Evolutionary conservation across 805 yeast species (phyloP), one percentile per base, ranked within the genome.

Genomic region (Myxozyma kluyveri): DNA sequence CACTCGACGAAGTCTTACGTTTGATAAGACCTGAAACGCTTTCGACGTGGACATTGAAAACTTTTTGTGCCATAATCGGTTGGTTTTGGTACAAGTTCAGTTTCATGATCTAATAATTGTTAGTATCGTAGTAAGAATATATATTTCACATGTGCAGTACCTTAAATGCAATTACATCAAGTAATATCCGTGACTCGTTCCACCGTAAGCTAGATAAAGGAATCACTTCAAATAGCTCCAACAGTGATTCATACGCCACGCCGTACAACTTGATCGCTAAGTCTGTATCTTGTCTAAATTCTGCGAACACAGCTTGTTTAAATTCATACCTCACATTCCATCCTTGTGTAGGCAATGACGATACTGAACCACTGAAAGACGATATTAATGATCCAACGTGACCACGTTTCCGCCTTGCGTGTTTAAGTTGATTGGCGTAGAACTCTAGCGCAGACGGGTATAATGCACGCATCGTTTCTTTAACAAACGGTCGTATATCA

Each of bases 21-120:
- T 70, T 67, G 17, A 74, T 50, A 3, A 76, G 62, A 5, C 70
- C 67, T 6, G 72, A 59, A 0, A 84, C 79, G 43, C 76, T 77
- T 29, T 74, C 74, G 1, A 85, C 63, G 69, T 88, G 96, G 18
- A 78, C 72, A 35, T 75, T 75, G 63, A 86, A 88, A 64, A 82
- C 84, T 52, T 76, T 72, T 60, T 80, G 78, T 0, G 90, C 87
- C 43, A 72, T 60, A 35, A 81, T 72, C 0, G 84, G 76, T 54
- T 78, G 80, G 38, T 79, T 85, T 12, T 79, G 52, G 12, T 84
- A 80, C 23, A 86, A 71, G 59, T 81, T 78, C 1, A 81, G 71
- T 56, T 85, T 75, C 5, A 79, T 78, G 7, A 86, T 80, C 60
- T 84, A 27, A 9, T 6, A 17, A 3, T 12, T 9, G 19, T 36